phyloP scores from a whole-genome alignment of 2,329 filamentous ascomycete species.

The Microcera coccophila region DNA sequence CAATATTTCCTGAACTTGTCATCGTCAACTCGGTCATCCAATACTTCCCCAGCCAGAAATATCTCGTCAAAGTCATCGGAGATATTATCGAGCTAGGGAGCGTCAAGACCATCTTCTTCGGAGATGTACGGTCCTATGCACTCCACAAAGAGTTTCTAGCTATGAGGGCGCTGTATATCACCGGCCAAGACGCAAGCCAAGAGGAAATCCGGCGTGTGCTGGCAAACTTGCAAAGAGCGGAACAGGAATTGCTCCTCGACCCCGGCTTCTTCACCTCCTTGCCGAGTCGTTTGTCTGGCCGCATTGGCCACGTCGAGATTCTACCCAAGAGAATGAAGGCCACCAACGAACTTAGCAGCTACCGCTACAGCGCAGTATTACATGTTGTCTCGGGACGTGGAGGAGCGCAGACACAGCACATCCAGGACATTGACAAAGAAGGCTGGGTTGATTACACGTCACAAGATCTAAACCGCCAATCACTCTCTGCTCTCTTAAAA shows the following conservation, averaged over 20 bases:
- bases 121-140: slow-evolving; percentile 20
- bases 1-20: slow-evolving; percentile 5
- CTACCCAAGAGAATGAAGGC: slow-evolving; percentile 28
- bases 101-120: slow-evolving; percentile 14
- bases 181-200: not conserved
- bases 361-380: slow-evolving; percentile 27
- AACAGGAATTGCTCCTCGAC: slow-evolving; percentile 24
- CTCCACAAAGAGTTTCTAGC: slow-evolving; percentile 12
- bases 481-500: too few species aligned
- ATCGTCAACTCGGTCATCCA: slow-evolving; percentile 10
- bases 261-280: slow-evolving; percentile 24
- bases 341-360: slow-evolving; percentile 28
- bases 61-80: slow-evolving; percentile 5
- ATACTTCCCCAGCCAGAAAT: slow-evolving; percentile 8
- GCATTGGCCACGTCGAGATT: slow-evolving; percentile 26
- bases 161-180: slow-evolving; percentile 3
- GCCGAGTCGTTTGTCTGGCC: slow-evolving; percentile 6
- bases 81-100: slow-evolving; percentile 1
- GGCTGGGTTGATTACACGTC: too few species aligned
- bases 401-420: too few species aligned
- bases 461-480: too few species aligned
- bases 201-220: slow-evolving; percentile 5
- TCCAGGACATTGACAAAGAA: too few species aligned
- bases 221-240: slow-evolving; percentile 9
- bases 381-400: too few species aligned